Evolutionary conservation across 768 basidiomycete species (phyloP).

Genomic region (Boletus coccyginus): DNA sequence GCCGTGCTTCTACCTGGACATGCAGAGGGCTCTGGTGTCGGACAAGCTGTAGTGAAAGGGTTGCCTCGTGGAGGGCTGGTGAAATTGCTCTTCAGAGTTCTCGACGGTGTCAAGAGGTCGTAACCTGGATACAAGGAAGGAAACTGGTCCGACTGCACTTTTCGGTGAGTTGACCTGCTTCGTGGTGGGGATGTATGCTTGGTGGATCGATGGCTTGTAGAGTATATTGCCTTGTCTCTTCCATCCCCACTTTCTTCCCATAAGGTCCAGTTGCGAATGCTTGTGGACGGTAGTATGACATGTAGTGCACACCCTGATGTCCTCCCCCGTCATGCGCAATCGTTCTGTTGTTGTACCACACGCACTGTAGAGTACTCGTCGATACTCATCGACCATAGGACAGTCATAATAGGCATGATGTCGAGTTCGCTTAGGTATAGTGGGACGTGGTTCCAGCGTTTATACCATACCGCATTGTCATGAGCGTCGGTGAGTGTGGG

Average conservation of each 20-base stretch:
- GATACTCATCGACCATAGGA: neutral
- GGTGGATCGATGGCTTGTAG: neutral
- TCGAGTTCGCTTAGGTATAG: neutral
- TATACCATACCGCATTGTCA: too few relatives aligned
- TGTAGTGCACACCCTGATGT: neutral
- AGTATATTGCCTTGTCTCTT: neutral
- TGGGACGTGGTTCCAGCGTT: constrained; percentile 7
- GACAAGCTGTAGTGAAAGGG: constrained; percentile 2
- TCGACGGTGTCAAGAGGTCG: constrained; percentile 15
- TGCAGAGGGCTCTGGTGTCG: neutral
- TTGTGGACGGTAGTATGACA: neutral
- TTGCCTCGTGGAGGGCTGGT: constrained; percentile 26
- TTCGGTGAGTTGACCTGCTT: neutral
- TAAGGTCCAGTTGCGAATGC: neutral
- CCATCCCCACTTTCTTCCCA: neutral
- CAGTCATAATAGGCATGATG: neutral
- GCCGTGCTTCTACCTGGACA: constrained; percentile 50
- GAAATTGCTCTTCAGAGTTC: constrained; percentile 15
- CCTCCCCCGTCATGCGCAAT: neutral
- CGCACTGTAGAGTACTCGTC: neutral
- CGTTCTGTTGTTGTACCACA: neutral
- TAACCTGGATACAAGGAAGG: neutral
- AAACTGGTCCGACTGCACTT: neutral
- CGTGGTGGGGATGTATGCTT: neutral
- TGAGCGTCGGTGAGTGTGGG: too few relatives aligned